Percentiles rank a stretch among this genome's conserved stretches.
Evolutionary conservation across 495 filamentous ascomycete genomes (phyloP).

Genomic region (Bombardia bombarda): DNA sequence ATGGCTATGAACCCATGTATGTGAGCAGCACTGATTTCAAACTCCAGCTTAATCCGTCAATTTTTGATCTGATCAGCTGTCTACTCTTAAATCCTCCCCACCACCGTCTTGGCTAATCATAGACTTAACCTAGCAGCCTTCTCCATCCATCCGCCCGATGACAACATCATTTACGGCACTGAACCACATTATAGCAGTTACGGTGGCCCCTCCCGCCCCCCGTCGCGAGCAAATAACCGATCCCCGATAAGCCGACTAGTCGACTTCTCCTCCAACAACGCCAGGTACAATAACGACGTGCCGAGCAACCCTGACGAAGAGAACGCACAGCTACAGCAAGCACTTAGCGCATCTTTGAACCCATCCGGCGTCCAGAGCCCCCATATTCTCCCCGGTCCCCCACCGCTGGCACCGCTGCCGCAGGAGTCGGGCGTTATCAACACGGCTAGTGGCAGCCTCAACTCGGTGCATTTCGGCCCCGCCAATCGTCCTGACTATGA

Average conservation of each 20-base stretch:
- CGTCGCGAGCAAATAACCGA: constrained; percentile 53
- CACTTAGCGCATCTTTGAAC: constrained; percentile 19
- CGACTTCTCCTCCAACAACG: constrained; percentile 21
- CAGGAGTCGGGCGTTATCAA: constrained; percentile 42
- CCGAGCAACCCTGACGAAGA: constrained; percentile 19
- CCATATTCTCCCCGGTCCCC: constrained; percentile 24
- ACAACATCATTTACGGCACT: constrained; percentile 29
- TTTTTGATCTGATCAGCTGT: too few species aligned
- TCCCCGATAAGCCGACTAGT: constrained; percentile 35
- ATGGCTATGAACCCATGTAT: too few species aligned
- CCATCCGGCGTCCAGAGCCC: constrained; percentile 8
- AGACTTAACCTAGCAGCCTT: too few species aligned
- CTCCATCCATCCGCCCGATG: constrained; percentile 48
- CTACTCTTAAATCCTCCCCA: too few species aligned
- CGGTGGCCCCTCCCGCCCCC: constrained; percentile 64
- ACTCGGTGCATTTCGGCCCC: constrained; percentile 51
- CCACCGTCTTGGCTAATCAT: too few species aligned
- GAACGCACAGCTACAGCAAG: constrained; percentile 31
- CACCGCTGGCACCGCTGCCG: constrained; percentile 23
- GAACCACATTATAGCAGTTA: constrained; percentile 30
- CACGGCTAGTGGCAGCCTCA: constrained; percentile 21
- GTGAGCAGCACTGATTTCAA: too few species aligned
- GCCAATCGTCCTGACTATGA: constrained; percentile 70
- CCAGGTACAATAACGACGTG: constrained; percentile 11
- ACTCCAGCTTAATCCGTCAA: too few species aligned